Base-by-base conservation (phyloP, 176 grass and related monocot genomes). In the Phragmites australis region DNA sequence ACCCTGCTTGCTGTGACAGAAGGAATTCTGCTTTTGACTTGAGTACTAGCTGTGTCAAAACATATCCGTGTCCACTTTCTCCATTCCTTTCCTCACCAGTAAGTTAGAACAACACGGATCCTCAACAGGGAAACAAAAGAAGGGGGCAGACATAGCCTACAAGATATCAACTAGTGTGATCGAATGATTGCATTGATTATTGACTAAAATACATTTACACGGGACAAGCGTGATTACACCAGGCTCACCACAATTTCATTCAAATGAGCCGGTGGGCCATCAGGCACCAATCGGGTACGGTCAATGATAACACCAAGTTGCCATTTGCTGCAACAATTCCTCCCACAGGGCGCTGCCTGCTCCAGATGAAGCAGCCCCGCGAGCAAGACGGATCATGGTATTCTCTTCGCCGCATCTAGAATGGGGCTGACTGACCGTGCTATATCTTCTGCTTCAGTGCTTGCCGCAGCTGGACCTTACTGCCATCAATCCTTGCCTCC, bases 361-460 rank as follows among this genome's bases (percentile, higher is more conserved):
- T 70, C 45, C 65, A 53, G 29, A 70, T 42, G 50, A 71, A 63
- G 74, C 17, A 51, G 32, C 65, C 31, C 54, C 65, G 42, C 72
- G 17, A 25, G 65, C 42, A 17, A 77, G n/a, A 71, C 5, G 15
- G 41, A 68, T 57, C 40, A 48, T 47, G 72, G 15, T 56, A 46
- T 55, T 44, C 61, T 14, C 61, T 59, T 68, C 30, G 47, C 27
- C 30, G 47, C 27, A 32, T 64, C 31, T 19, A 18, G 17, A 82
- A 48, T 39, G 31, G 34, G 41, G 55, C 26, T 49, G 18, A 22
- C 64, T 81, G 53, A 9, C 13, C 43, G 46, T 37, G 64, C 80
- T 86, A 93, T 70, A 88, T 90, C 71, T 94, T 89, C 71, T 89
- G 92, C 68, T 91, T 84, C 51, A 91, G 46, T 42, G 82, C 86